Evolutionary conservation across 768 basidiomycete species (phyloP), one percentile per base, ranked within the genome.

Genomic region (Lentinula sp.): DNA sequence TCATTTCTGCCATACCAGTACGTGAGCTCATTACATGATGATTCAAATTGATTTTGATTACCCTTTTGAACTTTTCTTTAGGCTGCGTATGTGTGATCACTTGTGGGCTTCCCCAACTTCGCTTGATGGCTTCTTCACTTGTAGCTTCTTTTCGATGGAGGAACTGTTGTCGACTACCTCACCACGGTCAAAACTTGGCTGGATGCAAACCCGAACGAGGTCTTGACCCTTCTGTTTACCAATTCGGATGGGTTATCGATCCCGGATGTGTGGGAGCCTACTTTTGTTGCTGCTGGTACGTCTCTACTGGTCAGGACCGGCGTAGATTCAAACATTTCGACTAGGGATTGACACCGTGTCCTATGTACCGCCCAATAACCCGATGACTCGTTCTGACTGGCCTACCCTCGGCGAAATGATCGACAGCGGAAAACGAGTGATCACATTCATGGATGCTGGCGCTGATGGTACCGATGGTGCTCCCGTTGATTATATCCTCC

Each of bases 1-100:
- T 7, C 84, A 84, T 65, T 85, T 89, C 64, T 90, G 88, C 68
- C 88, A 89, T 68, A 85, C 85, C 2, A 82, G 79, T 85, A 66
- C 66, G 82, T 74, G 13, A 49, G 43, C 10, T 43, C 45, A 20
- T n/a, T 23, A 41, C 32, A 42, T n/a, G 12, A 13, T 45, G 16
- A 4, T n/a, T 52, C 60, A 52, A 41, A 48, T 18, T 57, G 28
- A 37, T 13, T 33, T 45, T 28, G 28, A 28, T 28, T 36, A 48
- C 12, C 48, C 46, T 28, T 56, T 15, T 37, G 16, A 37, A 20
- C 18, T 60, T 52, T n/a, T 43, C 20, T 28, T 28, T 45, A 79
- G 77, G 69, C 60, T 79, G 78, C 62, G 74, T 75, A 67, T 51
- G 71, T 36, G 15, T 6, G 16, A 48, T 64, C 64, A n/a, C 64